phyloP scores from a whole-genome alignment of 257 asterid genomes.

The Henckelia pumila region DNA sequence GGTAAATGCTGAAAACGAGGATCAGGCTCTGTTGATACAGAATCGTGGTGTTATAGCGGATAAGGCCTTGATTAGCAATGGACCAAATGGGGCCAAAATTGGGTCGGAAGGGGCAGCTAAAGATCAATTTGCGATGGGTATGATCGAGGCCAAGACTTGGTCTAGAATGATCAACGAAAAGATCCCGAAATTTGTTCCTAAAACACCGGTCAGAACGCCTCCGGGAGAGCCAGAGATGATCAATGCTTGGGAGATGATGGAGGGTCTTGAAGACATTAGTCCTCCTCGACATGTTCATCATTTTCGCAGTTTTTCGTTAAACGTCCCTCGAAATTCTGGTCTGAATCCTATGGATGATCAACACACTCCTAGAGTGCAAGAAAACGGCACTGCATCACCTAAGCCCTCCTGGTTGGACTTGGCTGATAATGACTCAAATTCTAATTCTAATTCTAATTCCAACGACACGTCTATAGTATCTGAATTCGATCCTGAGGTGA shows the following conservation, averaged over 20 bases:
- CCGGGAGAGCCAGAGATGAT: slow-evolving; percentile 86
- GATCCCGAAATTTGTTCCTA: slow-evolving; percentile 64
- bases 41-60: slow-evolving; percentile 27
- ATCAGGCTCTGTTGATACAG: slow-evolving; percentile 31
- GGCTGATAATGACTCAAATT: slow-evolving; percentile 46
- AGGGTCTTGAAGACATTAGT: slow-evolving; percentile 70
- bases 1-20: slow-evolving; percentile 18
- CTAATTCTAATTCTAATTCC: slow-evolving; percentile 51
- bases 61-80: slow-evolving; percentile 6
- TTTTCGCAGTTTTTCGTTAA: slow-evolving; percentile 74
- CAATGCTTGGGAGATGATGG: slow-evolving; percentile 92
- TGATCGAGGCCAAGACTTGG: slow-evolving; percentile 86
- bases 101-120: slow-evolving; percentile 26
- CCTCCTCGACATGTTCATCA: slow-evolving; percentile 47
- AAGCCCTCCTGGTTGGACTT: slow-evolving; percentile 46
- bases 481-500: slow-evolving; percentile 78
- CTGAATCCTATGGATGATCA: slow-evolving; percentile 36
- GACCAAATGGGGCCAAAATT: not conserved
- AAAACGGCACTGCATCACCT: slow-evolving; percentile 23
- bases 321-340: slow-evolving; percentile 26
- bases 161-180: slow-evolving; percentile 67
- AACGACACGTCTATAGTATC: slow-evolving; percentile 50
- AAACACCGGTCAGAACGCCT: slow-evolving; percentile 62
- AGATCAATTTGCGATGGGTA: slow-evolving; percentile 66
- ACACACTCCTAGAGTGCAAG: slow-evolving; percentile 47